Conservation (phyloP, 352 stramenopile genomes). For the Phytophthora tubulina region DNA sequence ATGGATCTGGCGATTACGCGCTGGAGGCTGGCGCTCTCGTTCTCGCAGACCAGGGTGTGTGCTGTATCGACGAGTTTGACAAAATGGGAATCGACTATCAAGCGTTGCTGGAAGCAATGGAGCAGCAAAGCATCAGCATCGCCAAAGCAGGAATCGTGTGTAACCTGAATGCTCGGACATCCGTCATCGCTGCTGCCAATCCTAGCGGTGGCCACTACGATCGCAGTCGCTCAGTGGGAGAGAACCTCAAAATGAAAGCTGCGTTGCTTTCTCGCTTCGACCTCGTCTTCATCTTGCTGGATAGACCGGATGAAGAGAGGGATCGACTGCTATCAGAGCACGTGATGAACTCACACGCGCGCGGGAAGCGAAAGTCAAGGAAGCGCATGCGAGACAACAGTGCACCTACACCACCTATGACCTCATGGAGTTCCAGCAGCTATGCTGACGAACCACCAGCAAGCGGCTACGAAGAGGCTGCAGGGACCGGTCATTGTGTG, state of each 20-base stretch:
- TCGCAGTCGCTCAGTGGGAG: constrained; percentile 93
- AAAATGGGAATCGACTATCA: constrained; percentile 96
- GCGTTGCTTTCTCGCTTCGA: constrained; percentile 97
- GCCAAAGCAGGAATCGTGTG: constrained; percentile 93
- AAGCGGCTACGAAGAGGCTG: constrained; percentile 26
- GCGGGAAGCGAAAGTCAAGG: constrained; percentile 41
- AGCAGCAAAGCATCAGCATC: constrained; percentile 98
- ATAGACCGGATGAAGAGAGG: constrained; percentile 93
- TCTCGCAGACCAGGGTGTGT: constrained; percentile 96
- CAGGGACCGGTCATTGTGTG: constrained; percentile 25
- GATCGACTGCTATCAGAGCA: constrained; percentile 95
- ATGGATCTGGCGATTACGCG: constrained; percentile 92
- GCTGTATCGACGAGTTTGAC: constrained; percentile 99
- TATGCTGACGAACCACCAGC: constrained; percentile 28
- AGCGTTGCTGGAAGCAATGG: constrained; percentile 98
- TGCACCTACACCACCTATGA: background rate
- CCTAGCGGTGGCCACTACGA: constrained; percentile 98
- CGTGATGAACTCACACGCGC: constrained; percentile 93
- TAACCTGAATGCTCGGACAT: constrained; percentile 94
- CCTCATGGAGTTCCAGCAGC: constrained; percentile 38
- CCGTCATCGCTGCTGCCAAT: constrained; percentile 97
- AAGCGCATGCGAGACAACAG: constrained; percentile 44
- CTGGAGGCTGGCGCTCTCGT: constrained; percentile 94
- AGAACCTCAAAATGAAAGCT: constrained; percentile 98
- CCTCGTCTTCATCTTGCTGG: constrained; percentile 97